phyloP scores from a whole-genome alignment of 352 stramenopile species.

The Thraustotheca clavata region DNA sequence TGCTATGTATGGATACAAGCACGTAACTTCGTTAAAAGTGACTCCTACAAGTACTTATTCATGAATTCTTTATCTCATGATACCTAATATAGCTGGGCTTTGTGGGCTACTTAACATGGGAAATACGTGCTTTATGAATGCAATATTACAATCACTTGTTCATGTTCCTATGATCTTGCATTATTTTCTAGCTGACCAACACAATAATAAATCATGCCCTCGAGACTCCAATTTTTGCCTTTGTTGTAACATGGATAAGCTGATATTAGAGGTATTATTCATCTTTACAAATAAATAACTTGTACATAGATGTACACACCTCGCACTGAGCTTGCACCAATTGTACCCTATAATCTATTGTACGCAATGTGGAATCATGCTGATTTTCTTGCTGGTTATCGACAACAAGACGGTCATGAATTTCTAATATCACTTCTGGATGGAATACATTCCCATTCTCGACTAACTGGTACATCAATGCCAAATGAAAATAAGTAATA shows the following conservation, averaged over 20 bases:
- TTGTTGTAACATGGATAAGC: neutral
- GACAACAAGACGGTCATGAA: neutral
- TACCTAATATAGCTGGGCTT: too few species aligned
- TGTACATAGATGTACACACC: neutral
- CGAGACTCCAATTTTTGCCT: neutral
- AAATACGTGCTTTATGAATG: neutral
- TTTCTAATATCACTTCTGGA: neutral
- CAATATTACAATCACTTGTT: neutral
- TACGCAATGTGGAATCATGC: neutral
- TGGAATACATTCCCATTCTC: neutral
- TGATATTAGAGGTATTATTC: neutral
- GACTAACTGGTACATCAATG: too few species aligned
- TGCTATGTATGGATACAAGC: too few species aligned
- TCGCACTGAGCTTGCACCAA: neutral
- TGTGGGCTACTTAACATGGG: neutral
- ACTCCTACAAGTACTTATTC: too few species aligned
- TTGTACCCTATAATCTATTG: neutral
- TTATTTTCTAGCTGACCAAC: too few species aligned
- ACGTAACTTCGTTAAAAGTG: too few species aligned
- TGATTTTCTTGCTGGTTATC: neutral
- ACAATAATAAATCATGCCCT: too few species aligned
- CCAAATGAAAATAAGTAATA: too few species aligned
- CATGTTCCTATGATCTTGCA: neutral
- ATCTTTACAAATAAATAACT: neutral
- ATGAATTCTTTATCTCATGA: too few species aligned